phyloP scores from a whole-genome alignment of 495 filamentous ascomycete genomes.

The Rusavskia elegans region DNA sequence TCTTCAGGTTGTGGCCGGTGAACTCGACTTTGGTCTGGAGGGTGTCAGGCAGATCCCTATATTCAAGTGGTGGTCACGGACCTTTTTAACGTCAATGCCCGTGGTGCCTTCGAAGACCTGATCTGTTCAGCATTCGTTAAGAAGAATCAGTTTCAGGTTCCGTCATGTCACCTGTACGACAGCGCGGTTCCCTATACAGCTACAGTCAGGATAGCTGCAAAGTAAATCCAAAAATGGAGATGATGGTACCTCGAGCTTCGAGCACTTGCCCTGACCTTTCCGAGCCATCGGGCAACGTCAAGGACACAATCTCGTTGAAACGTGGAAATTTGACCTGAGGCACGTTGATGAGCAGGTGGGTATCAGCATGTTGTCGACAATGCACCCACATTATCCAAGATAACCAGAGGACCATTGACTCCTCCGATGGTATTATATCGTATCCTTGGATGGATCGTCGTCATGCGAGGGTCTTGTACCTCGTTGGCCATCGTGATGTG shows the following conservation, averaged over 20 bases:
- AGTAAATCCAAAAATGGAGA: not conserved
- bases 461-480: slow-evolving; percentile 60
- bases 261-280: slow-evolving; percentile 90
- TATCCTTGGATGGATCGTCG: slow-evolving; percentile 67
- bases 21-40: slow-evolving; percentile 86
- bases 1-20: slow-evolving; percentile 88
- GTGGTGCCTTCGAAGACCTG: slow-evolving; percentile 97
- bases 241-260: slow-evolving; percentile 72
- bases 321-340: slow-evolving; percentile 83
- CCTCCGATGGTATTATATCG: slow-evolving; percentile 97
- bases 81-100: slow-evolving; percentile 97
- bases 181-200: slow-evolving; percentile 58
- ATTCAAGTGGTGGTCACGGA: slow-evolving; percentile 17
- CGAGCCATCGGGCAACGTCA: slow-evolving; percentile 90
- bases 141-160: not conserved
- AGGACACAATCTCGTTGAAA: slow-evolving; percentile 94
- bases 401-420: slow-evolving; percentile 93
- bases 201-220: not conserved
- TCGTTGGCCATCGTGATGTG: slow-evolving; percentile 37
- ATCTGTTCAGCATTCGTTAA: not conserved
- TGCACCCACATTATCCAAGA: slow-evolving; percentile 69
- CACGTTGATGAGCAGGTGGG: slow-evolving; percentile 2
- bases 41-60: slow-evolving; percentile 14
- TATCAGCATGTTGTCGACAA: not conserved
- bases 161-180: slow-evolving; percentile 58